Evolutionary conservation across 2,329 filamentous ascomycete species (phyloP).

Genomic region (Didymella keratinophila): DNA sequence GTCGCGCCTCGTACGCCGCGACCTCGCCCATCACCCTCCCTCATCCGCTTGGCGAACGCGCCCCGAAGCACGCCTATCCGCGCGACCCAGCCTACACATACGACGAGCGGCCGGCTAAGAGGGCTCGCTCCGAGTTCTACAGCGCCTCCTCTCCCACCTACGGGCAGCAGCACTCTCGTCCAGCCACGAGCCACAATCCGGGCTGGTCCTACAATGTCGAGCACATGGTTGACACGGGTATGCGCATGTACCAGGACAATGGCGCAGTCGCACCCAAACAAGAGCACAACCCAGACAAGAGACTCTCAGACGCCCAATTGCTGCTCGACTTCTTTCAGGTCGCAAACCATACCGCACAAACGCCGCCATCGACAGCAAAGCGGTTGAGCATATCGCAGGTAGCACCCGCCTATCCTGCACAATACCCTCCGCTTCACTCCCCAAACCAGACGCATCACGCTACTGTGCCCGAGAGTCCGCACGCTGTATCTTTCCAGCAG

Average conservation of each 20-base stretch:
- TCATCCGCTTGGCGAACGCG: slow-evolving; percentile 18
- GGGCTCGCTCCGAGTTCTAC: slow-evolving; percentile 66
- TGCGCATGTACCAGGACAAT: slow-evolving; percentile 41
- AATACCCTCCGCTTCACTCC: slow-evolving; percentile 21
- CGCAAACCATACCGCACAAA: slow-evolving; percentile 40
- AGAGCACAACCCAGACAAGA: slow-evolving; percentile 44
- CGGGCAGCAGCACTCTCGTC: slow-evolving; percentile 48
- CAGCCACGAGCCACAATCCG: slow-evolving; percentile 57
- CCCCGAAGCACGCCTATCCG: slow-evolving; percentile 26
- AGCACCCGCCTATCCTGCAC: slow-evolving; percentile 18
- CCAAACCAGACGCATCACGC: slow-evolving; percentile 7
- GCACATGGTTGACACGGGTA: slow-evolving; percentile 47
- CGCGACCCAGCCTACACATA: slow-evolving; percentile 20
- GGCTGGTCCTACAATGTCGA: slow-evolving; percentile 52
- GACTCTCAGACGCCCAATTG: slow-evolving; percentile 56
- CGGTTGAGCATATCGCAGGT: slow-evolving; percentile 39
- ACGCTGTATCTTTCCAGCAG: slow-evolving; percentile 18
- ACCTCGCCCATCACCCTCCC: slow-evolving; percentile 28
- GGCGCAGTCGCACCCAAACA: slow-evolving; percentile 24
- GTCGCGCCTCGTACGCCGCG: slow-evolving; percentile 31
- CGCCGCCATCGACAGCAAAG: slow-evolving; percentile 39
- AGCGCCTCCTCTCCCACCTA: slow-evolving; percentile 52
- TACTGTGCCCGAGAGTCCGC: slow-evolving; percentile 24
- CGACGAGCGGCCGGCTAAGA: slow-evolving; percentile 64
- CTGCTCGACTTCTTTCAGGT: slow-evolving; percentile 54